phyloP scores from a whole-genome alignment of 139 green algal genomes.

The Haematococcus sp. region DNA sequence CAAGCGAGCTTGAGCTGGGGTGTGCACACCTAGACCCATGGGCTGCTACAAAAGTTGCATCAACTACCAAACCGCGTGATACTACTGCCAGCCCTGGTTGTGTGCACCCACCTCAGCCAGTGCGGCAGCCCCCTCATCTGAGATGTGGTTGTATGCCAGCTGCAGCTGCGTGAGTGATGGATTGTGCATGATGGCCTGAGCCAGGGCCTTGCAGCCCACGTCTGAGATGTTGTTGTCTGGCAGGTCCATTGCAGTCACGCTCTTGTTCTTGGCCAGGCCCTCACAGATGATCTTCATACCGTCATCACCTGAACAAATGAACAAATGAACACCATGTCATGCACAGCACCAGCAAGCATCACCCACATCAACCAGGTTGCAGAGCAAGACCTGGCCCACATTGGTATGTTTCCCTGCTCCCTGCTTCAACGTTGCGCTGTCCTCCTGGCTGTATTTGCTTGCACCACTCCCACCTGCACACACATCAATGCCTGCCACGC shows the following conservation, averaged over 20 bases:
- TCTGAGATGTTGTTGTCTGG: slow-evolving; percentile 49
- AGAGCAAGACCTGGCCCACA: not conserved
- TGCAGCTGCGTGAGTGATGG: slow-evolving; percentile 43
- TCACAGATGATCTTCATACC: slow-evolving; percentile 39
- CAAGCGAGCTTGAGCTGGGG: too few species aligned
- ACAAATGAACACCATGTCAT: not conserved
- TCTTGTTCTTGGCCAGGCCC: slow-evolving; percentile 41
- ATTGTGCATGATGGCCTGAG: slow-evolving; percentile 36
- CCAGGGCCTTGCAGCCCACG: slow-evolving; percentile 11
- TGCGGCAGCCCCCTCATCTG: slow-evolving; percentile 31
- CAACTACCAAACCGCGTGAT: too few species aligned
- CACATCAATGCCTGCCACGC: too few species aligned
- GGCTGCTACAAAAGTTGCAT: not conserved
- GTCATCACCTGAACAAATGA: slow-evolving; percentile 32
- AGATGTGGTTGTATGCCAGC: slow-evolving; percentile 51
- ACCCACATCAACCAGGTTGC: not conserved
- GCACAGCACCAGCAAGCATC: not conserved
- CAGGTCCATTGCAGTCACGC: slow-evolving; percentile 47
- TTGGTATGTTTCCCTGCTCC: not conserved
- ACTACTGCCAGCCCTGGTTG: too few species aligned
- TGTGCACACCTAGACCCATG: too few species aligned
- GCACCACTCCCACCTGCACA: too few species aligned
- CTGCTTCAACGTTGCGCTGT: too few species aligned
- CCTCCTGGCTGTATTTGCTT: too few species aligned
- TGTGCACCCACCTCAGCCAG: slow-evolving; percentile 49